Evolutionary conservation across 1,284 basidiomycete genomes (phyloP).

Genomic region (Austroboletus niveus): DNA sequence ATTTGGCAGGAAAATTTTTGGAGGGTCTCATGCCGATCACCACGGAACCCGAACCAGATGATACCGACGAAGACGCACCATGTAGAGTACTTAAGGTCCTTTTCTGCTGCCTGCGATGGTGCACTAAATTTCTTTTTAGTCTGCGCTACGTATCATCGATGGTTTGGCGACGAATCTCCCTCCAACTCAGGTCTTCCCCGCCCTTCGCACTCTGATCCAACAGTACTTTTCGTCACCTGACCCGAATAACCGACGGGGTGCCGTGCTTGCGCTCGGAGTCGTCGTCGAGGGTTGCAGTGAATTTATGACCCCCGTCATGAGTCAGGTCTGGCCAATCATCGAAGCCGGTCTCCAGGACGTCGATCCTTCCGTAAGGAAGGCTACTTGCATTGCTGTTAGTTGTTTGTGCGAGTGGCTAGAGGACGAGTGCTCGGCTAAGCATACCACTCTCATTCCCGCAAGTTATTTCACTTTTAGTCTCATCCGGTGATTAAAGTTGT

Average conservation of each 20-base stretch:
- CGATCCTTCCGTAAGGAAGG: slow-evolving; percentile 89
- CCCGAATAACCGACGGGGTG: slow-evolving; percentile 81
- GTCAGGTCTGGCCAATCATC: slow-evolving; percentile 92
- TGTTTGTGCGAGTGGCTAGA: slow-evolving; percentile 98
- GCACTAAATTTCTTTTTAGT: slow-evolving; percentile 41
- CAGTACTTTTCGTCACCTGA: slow-evolving; percentile 84
- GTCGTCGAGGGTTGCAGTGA: slow-evolving; percentile 98
- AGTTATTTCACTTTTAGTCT: slow-evolving; percentile 29
- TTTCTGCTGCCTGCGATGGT: slow-evolving; percentile 1
- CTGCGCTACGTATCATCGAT: slow-evolving; percentile 94
- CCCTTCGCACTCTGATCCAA: slow-evolving; percentile 79
- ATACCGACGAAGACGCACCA: slow-evolving; percentile 88
- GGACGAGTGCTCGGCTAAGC: slow-evolving; percentile 87
- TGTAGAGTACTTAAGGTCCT: slow-evolving; percentile 64
- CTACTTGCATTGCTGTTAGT: slow-evolving; percentile 92
- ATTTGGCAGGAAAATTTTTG: slow-evolving; percentile 85
- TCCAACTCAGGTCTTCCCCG: slow-evolving; percentile 95
- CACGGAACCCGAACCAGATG: slow-evolving; percentile 85
- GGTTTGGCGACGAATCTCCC: slow-evolving; percentile 92
- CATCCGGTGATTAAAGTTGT: not conserved
- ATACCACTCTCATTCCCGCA: slow-evolving; percentile 85
- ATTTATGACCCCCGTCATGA: slow-evolving; percentile 94
- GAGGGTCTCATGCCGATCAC: slow-evolving; percentile 93
- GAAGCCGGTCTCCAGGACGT: slow-evolving; percentile 85
- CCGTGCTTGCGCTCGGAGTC: slow-evolving; percentile 95